Evolutionary conservation across 257 asterid genomes (phyloP).

Genomic region (Solanum sejunctum): DNA sequence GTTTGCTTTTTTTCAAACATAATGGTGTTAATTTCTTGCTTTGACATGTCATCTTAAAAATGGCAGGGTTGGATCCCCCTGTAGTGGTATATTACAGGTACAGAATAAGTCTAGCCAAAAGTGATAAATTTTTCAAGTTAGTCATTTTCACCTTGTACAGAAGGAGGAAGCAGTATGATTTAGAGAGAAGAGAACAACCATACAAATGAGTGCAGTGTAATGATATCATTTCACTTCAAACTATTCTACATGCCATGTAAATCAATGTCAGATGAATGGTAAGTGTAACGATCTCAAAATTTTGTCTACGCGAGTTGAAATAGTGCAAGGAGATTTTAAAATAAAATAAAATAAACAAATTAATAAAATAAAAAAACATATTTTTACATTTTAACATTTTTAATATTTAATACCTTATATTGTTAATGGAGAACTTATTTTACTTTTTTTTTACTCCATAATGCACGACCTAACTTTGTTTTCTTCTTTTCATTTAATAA

Average conservation of each 20-base stretch:
- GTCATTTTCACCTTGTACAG: neutral
- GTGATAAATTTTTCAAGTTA: neutral
- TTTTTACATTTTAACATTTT: too few species aligned
- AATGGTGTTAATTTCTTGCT: neutral
- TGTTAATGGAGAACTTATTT: too few species aligned
- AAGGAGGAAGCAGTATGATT: neutral
- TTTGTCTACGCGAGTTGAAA: too few species aligned
- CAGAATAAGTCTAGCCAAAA: neutral
- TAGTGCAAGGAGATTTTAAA: too few species aligned
- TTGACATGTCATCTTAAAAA: slow-evolving; percentile 1
- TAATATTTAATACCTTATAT: too few species aligned
- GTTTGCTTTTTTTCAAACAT: neutral
- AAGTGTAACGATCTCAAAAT: too few species aligned
- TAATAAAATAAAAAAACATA: too few species aligned
- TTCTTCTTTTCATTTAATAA: too few species aligned
- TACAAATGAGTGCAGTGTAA: neutral
- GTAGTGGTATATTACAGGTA: slow-evolving; percentile 20
- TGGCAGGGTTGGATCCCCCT: slow-evolving; percentile 93
- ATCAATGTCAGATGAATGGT: neutral
- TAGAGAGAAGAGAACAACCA: neutral
- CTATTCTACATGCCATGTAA: neutral
- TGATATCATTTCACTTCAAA: neutral
- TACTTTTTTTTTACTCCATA: too few species aligned
- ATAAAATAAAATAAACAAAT: too few species aligned
- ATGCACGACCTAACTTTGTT: too few species aligned